Percentiles rank a stretch among this genome's conserved stretches.
phyloP scores from a whole-genome alignment of 108 stramenopile genomes.

The Nannochloropsis granulata region DNA sequence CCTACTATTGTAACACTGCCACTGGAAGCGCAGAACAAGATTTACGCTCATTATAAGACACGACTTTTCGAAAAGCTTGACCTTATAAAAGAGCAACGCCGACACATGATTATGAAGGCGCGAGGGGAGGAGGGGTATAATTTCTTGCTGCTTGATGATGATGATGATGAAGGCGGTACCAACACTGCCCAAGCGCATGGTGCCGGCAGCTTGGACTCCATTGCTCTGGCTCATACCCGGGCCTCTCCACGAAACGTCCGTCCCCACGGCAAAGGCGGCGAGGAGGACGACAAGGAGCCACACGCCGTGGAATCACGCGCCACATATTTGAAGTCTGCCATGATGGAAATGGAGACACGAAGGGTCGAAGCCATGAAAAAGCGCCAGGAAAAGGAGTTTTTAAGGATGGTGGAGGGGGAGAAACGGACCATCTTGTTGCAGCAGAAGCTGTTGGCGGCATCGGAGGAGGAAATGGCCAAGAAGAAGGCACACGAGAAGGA shows the following conservation, averaged over 20 bases:
- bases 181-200: background rate
- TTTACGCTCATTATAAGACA: background rate
- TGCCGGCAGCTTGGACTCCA: background rate
- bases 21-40: background rate
- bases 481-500: background rate
- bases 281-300: background rate
- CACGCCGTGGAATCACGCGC: background rate
- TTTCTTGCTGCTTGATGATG: background rate
- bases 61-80: background rate
- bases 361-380: background rate
- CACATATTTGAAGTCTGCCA: background rate
- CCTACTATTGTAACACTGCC: background rate
- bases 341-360: background rate
- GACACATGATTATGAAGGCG: background rate
- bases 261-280: too few species aligned
- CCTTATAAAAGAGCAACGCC: background rate
- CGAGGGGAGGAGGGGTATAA: background rate
- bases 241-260: background rate
- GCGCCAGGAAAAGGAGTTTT: background rate
- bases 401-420: background rate
- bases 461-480: background rate
- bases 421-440: background rate
- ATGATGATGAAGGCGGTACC: background rate
- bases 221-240: background rate
- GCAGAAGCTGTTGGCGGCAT: background rate